Evolutionary conservation across 176 grass and related monocot genomes (phyloP).

Genomic region (Avena eriantha): DNA sequence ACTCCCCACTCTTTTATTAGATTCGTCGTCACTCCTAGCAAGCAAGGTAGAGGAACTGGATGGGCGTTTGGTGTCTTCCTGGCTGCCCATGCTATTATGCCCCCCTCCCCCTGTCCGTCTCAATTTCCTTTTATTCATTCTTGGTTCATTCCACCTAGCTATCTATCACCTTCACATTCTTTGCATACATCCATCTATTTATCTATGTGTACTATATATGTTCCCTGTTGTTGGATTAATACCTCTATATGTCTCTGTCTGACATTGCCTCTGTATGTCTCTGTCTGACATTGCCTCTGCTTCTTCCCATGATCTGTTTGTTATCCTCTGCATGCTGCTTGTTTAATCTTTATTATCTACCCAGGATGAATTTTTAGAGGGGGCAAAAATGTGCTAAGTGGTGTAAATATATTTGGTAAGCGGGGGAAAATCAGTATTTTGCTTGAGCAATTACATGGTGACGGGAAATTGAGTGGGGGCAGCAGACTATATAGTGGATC

Average conservation of each 20-base stretch:
- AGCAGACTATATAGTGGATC: too few species aligned
- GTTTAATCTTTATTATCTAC: neutral
- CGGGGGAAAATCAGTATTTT: too few species aligned
- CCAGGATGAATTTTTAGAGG: too few species aligned
- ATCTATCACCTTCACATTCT: slow-evolving; percentile 10
- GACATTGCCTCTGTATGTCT: too few species aligned
- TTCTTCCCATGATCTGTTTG: neutral
- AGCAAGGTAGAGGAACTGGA: too few species aligned
- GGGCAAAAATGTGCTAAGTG: too few species aligned
- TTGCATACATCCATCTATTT: neutral
- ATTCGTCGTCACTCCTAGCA: too few species aligned
- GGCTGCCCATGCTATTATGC: neutral
- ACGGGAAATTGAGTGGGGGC: too few species aligned
- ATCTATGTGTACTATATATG: neutral
- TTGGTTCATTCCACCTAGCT: neutral
- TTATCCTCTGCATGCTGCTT: neutral
- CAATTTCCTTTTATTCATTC: neutral
- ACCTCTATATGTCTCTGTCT: too few species aligned
- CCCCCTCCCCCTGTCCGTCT: neutral
- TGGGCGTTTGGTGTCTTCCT: neutral
- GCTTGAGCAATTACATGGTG: too few species aligned
- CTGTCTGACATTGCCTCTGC: too few species aligned
- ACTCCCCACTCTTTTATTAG: neutral
- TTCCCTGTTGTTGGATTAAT: neutral
- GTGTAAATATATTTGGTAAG: too few species aligned